Evolutionary conservation across 2,329 filamentous ascomycete genomes (phyloP), one percentile per base, ranked within the genome.

Genomic region (Colletotrichum falcatum): DNA sequence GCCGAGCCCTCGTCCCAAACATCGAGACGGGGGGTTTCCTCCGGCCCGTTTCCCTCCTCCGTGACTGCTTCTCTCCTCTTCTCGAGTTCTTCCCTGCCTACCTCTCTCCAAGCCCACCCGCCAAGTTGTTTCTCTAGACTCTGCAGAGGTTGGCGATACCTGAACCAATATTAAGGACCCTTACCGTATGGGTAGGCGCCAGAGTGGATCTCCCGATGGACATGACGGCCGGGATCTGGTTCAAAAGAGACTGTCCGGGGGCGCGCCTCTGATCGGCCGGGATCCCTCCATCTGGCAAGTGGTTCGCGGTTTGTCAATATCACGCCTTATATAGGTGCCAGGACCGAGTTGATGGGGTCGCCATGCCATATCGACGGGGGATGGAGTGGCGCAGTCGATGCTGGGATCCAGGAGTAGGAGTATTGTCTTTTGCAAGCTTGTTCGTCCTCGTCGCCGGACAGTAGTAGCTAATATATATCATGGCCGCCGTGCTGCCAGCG

Each of bases 261-360:
- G n/a, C n/a, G n/a, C 39, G 30, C 46, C 37, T 35, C 35, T 30
- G 39, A 68, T 59, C 68, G 59, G 68, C 37, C 35, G n/a, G 44
- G 46, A 48, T 20, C 64, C 8, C 68, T 70, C 46, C 46, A 68
- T 71, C 46, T 42, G 51, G 68, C 14, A 71, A 48, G 8, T 48
- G 37, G 30, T 49, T 68, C 58, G 58, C 42, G 26, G 23, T 16
- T 55, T 58, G 61, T 46, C 30, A 37, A 59, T 59, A 61, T 20
- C 59, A 60, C 53, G 35, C 53, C 65, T 51, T 5, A 58, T 55
- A 58, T 55, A 58, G 33, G 37, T 33, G 28, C 39, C 33, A 46
- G 28, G 64, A 53, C 37, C 44, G 12, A 7, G 23, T 63, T 33
- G 58, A 58, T 62, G 53, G 58, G 58, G 53, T 30, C n/a, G 33